phyloP scores from a whole-genome alignment of 495 filamentous ascomycete species.

The Diplogelasinospora grovesii region DNA sequence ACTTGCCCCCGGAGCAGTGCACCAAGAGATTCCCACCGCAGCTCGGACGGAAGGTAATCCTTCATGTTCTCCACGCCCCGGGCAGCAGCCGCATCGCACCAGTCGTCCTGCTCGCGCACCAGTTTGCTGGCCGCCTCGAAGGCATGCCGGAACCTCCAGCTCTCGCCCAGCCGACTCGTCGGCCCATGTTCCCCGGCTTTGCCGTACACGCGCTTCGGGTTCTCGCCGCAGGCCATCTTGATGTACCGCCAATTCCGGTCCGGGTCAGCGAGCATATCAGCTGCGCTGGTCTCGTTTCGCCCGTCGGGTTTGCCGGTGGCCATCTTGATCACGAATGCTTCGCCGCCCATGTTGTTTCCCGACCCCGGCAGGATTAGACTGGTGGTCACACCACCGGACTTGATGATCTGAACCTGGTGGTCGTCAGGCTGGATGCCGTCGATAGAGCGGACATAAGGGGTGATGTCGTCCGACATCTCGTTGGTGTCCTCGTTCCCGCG shows the following conservation, averaged over 20 bases:
- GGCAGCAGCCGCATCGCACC: slow-evolving; percentile 47
- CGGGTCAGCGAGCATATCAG: slow-evolving; percentile 41
- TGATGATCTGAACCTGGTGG: slow-evolving; percentile 52
- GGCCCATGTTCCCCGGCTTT: slow-evolving; percentile 33
- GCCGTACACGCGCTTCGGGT: slow-evolving; percentile 50
- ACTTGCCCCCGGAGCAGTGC: slow-evolving; percentile 56
- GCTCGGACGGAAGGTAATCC: slow-evolving; percentile 44
- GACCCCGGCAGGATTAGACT: slow-evolving; percentile 59
- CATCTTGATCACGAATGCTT: slow-evolving; percentile 59
- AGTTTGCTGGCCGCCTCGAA: slow-evolving; percentile 50
- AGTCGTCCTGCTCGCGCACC: slow-evolving; percentile 49
- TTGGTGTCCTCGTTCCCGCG: slow-evolving; percentile 43
- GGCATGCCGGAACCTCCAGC: slow-evolving; percentile 56
- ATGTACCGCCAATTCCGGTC: slow-evolving; percentile 52
- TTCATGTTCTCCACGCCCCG: slow-evolving; percentile 31
- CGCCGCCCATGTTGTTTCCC: slow-evolving; percentile 62
- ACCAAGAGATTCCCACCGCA: slow-evolving; percentile 51
- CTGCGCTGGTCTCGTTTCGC: slow-evolving; percentile 46
- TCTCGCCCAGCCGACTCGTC: slow-evolving; percentile 48
- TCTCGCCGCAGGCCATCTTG: slow-evolving; percentile 70
- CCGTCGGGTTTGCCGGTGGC: slow-evolving; percentile 40
- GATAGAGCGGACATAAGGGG: slow-evolving; percentile 53
- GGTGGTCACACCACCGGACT: slow-evolving; percentile 61
- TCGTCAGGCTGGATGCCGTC: slow-evolving; percentile 47
- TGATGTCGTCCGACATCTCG: slow-evolving; percentile 45